Conservation (phyloP, 306 rosid species). For the Prunus armeniaca region DNA sequence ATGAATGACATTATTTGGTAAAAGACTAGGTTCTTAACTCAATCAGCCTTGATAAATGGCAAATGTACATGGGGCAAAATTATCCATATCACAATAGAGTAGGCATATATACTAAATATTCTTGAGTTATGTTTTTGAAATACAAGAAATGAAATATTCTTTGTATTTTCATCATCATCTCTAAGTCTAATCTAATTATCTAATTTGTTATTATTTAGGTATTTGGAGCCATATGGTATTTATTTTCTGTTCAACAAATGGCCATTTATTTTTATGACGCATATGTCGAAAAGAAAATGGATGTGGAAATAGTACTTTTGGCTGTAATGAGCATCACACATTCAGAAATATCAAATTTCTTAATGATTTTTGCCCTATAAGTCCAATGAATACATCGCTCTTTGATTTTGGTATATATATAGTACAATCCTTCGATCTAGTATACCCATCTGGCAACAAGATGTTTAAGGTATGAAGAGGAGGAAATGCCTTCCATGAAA, state of each 20-base stretch:
- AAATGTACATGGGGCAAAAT: too few relatives aligned
- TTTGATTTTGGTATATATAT: slow-evolving; percentile 38
- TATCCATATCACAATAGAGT: too few relatives aligned
- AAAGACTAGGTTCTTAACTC: too few relatives aligned
- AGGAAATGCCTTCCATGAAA: neutral
- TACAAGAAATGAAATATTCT: too few relatives aligned
- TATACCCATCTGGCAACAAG: neutral
- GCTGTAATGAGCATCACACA: neutral
- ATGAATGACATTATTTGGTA: neutral
- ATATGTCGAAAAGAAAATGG: neutral
- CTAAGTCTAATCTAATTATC: too few relatives aligned
- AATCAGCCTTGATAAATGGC: too few relatives aligned
- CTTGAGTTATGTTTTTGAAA: too few relatives aligned
- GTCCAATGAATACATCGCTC: neutral
- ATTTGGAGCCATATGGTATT: slow-evolving; percentile 24
- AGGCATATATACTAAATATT: too few relatives aligned
- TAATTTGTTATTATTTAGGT: neutral
- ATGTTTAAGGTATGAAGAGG: neutral
- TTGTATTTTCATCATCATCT: too few relatives aligned
- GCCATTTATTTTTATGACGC: slow-evolving; percentile 4
- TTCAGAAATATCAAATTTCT: neutral
- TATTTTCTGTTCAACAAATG: slow-evolving; percentile 13
- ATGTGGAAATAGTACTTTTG: neutral
- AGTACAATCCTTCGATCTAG: slow-evolving; percentile 20
- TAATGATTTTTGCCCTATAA: neutral